Base-by-base conservation (phyloP, 805 yeast species). In the Vanderwaltozyma tropicalis region DNA sequence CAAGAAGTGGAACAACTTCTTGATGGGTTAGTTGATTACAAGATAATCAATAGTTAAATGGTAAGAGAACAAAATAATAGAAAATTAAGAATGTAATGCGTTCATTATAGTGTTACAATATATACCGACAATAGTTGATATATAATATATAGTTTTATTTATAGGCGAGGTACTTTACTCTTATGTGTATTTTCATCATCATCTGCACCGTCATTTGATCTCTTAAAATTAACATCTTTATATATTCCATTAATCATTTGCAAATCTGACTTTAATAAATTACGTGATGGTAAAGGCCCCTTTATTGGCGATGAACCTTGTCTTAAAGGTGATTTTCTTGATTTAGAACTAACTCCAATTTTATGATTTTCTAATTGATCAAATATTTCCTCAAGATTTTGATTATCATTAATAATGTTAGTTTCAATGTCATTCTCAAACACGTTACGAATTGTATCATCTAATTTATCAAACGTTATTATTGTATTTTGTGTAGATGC, bases 1-100 rank as follows among this genome's bases (percentile, higher is more conserved):
- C 55, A 53, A 16, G 79, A 78, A 21, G 72, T 81, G 1, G 80
- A 77, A 46, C 50, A 48, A 2, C 37, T 73, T 3, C 41, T 77
- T n/a, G 54, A 62, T 24, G 57, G 59, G 24, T 57, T 76, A 22
- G 78, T 78, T 1, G 71, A 70, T 14, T 74, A 73, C 61, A 68
- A 60, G 36, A 53, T 72, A 12, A 62, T 75, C 2, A 71, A 68
- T 42, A 52, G 61, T 37, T 65, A 42, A 51, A 15, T n/a, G 8
- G 24, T 35, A n/a, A n/a, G n/a, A n/a, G n/a, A n/a, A n/a, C n/a
- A n/a, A n/a, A n/a, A n/a, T n/a, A n/a, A n/a, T n/a, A n/a, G n/a
- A n/a, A n/a, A n/a, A n/a, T n/a, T n/a, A n/a, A n/a, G n/a, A 16
- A 14, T 10, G 13, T n/a, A 4, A 20, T 13, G 16, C 19, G 11